These are phyloP conservation scores for Pseudogymnoascus sp. DNA, from an alignment of 2,329 filamentous ascomycete species.

Conservation along the genomic window DNA sequence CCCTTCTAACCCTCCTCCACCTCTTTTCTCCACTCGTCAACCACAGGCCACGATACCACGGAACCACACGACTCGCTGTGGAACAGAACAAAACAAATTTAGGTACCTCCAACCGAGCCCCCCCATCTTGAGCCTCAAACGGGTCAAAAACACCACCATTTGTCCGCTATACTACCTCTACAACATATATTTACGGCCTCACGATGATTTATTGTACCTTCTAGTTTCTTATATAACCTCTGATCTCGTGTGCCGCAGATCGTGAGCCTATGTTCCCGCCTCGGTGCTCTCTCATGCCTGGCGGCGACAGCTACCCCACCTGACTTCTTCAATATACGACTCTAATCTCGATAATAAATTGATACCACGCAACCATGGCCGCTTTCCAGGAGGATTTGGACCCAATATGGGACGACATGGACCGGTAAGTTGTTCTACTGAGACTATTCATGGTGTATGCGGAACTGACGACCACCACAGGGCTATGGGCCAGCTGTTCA, in stretches of 20 bases:
- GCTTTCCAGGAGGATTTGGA: slow-evolving; percentile 44
- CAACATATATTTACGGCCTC: not conserved
- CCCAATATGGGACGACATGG: slow-evolving; percentile 41
- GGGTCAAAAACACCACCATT: not conserved
- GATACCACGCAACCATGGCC: slow-evolving; percentile 29
- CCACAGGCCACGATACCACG: not conserved
- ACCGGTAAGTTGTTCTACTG: slow-evolving; percentile 16
- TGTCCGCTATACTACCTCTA: not conserved
- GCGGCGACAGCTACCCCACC: slow-evolving; percentile 7
- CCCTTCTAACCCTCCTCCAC: not conserved
- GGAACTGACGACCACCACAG: slow-evolving; percentile 31
- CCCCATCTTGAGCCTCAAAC: not conserved
- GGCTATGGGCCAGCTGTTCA: slow-evolving; percentile 69
- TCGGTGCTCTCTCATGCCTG: not conserved
- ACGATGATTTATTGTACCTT: slow-evolving; percentile 4
- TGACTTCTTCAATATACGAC: slow-evolving; percentile 20
- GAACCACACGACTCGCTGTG: not conserved
- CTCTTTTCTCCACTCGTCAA: not conserved
- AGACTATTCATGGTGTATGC: slow-evolving; percentile 24
- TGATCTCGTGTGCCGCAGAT: not conserved
- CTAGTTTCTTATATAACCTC: not conserved
- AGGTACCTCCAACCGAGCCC: not conserved
- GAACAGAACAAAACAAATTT: slow-evolving; percentile 3
- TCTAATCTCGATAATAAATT: slow-evolving; percentile 21
- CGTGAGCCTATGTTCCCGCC: not conserved